phyloP scores from a whole-genome alignment of 2,329 filamentous ascomycete genomes.

The Trichoderma guizhouense region DNA sequence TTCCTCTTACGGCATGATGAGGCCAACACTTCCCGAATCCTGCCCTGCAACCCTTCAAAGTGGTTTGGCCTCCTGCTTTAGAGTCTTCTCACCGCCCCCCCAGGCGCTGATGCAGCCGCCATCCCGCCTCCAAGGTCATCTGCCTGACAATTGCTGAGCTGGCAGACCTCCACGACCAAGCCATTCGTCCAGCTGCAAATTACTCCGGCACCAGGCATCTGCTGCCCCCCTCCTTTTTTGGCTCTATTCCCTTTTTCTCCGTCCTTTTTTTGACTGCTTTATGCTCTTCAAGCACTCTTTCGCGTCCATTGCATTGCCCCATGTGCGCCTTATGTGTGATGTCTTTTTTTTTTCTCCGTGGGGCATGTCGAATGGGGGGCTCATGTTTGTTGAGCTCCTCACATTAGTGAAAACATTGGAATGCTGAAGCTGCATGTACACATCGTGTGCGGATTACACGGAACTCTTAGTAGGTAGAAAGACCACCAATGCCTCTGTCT shows the following conservation, averaged over 20 bases:
- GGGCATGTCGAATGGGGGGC: background rate
- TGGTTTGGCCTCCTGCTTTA: background rate
- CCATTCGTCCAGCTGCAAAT: slow-evolving; percentile 16
- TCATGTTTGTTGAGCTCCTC: background rate
- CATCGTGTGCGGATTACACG: background rate
- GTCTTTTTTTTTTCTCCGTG: background rate
- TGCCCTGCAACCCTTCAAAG: background rate
- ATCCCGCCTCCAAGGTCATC: slow-evolving; percentile 31
- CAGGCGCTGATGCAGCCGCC: slow-evolving; percentile 17
- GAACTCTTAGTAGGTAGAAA: background rate
- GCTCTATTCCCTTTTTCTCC: background rate
- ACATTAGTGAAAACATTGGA: background rate
- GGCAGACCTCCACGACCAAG: slow-evolving; percentile 28
- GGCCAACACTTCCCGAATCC: background rate
- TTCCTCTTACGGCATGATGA: background rate
- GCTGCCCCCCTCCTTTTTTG: background rate
- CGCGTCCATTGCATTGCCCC: slow-evolving; percentile 4
- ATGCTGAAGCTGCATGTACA: background rate
- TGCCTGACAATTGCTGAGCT: slow-evolving; percentile 36
- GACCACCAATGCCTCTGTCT: background rate
- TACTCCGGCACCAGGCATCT: slow-evolving; percentile 10
- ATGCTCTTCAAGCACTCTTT: background rate
- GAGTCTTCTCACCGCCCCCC: slow-evolving; percentile 11
- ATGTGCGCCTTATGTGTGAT: background rate
- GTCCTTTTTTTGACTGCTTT: background rate